Conservation (phyloP, 495 filamentous ascomycete species). For the Podospora pseudocomata region DNA sequence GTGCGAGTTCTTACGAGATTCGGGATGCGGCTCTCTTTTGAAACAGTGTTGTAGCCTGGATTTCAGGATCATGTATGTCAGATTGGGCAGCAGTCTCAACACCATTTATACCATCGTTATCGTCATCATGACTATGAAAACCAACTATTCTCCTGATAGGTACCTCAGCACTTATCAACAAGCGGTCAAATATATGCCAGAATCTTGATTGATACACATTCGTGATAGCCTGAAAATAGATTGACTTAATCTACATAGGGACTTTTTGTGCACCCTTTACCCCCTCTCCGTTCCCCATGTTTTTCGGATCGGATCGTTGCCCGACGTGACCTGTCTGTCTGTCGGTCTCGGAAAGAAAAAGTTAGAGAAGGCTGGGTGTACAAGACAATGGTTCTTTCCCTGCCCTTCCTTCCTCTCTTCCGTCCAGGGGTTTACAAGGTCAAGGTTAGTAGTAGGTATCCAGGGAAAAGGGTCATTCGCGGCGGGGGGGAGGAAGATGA, state of each 20-base stretch:
- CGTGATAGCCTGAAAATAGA: not conserved
- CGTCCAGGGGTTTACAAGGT: too few relatives aligned
- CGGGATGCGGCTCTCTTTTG: not conserved
- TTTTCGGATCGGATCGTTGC: not conserved
- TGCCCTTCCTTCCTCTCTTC: not conserved
- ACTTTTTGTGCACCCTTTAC: not conserved
- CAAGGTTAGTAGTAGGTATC: too few relatives aligned
- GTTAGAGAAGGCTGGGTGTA: not conserved
- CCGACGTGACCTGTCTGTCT: not conserved
- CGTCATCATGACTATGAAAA: not conserved
- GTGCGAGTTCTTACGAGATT: not conserved
- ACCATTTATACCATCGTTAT: not conserved
- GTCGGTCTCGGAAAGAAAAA: not conserved
- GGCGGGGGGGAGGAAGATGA: too few relatives aligned
- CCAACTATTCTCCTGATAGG: too few relatives aligned
- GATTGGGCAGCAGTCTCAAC: not conserved
- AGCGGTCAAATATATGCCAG: not conserved
- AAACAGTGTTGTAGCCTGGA: not conserved
- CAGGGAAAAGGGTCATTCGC: too few relatives aligned
- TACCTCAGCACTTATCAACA: not conserved
- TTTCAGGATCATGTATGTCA: not conserved
- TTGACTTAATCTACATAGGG: not conserved
- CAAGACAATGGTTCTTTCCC: not conserved
- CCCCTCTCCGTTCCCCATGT: not conserved
- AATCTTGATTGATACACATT: not conserved